phyloP scores from a whole-genome alignment of 1,284 basidiomycete genomes.

The Malassezia brasiliensis region DNA sequence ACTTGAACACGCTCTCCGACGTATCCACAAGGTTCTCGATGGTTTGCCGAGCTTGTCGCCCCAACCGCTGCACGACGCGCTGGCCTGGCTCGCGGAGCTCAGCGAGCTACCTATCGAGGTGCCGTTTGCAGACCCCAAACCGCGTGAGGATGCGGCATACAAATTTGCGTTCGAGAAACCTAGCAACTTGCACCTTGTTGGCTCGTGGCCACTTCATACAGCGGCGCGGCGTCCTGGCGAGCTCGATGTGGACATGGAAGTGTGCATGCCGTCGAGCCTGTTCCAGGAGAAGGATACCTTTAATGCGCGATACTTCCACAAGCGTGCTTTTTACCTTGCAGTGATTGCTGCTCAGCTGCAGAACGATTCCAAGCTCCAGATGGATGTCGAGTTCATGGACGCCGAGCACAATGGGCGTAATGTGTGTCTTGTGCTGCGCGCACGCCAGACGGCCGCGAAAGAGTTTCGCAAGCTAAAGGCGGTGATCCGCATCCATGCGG shows the following conservation, averaged over 20 bases:
- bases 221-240: slow-evolving; percentile 33
- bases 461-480: slow-evolving; percentile 64
- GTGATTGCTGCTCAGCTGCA: slow-evolving; percentile 57
- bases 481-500: slow-evolving; percentile 65
- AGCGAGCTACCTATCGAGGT: slow-evolving; percentile 45
- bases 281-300: slow-evolving; percentile 94
- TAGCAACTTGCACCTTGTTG: slow-evolving; percentile 58
- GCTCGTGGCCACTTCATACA: slow-evolving; percentile 45
- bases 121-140: slow-evolving; percentile 51
- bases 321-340: slow-evolving; percentile 80
- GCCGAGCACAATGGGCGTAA: slow-evolving; percentile 60
- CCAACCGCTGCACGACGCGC: slow-evolving; percentile 22
- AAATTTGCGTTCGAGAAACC: slow-evolving; percentile 71
- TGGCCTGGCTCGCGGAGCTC: slow-evolving; percentile 51
- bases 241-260: slow-evolving; percentile 39
- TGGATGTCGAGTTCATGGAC: slow-evolving; percentile 59
- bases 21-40: slow-evolving; percentile 31
- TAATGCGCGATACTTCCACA: slow-evolving; percentile 82
- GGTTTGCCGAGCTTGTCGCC: slow-evolving; percentile 22
- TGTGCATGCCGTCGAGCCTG: slow-evolving; percentile 54
- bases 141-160: slow-evolving; percentile 51
- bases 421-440: slow-evolving; percentile 60
- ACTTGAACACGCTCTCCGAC: slow-evolving; percentile 36
- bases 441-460: slow-evolving; percentile 53
- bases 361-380: slow-evolving; percentile 50